Evolutionary conservation across 2,329 filamentous ascomycete species (phyloP).

Genomic region (Ascochyta clinopodiicola): DNA sequence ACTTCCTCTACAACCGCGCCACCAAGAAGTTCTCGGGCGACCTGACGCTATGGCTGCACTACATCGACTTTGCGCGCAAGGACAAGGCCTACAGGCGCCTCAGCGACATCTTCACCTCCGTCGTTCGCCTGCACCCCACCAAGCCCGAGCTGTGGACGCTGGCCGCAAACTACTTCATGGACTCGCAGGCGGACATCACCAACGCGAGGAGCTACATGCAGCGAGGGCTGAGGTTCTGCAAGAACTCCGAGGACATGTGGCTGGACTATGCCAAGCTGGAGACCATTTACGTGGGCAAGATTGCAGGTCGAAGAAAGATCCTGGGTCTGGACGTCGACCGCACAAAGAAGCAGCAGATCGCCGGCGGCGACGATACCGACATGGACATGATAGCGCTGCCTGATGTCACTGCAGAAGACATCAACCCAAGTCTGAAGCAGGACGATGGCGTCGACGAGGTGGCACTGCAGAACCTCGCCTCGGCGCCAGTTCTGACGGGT

Average conservation of each 20-base stretch:
- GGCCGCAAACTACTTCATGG: slow-evolving; percentile 78
- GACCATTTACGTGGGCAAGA: slow-evolving; percentile 87
- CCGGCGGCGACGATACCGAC: slow-evolving; percentile 51
- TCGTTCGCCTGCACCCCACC: slow-evolving; percentile 83
- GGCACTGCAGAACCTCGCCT: slow-evolving; percentile 68
- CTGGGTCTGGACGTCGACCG: slow-evolving; percentile 64
- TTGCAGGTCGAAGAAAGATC: slow-evolving; percentile 75
- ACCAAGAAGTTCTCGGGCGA: slow-evolving; percentile 85
- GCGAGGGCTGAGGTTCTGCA: slow-evolving; percentile 88
- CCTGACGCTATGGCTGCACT: slow-evolving; percentile 84
- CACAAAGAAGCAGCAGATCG: slow-evolving; percentile 52
- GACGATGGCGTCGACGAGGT: slow-evolving; percentile 58
- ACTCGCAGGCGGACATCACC: slow-evolving; percentile 84
- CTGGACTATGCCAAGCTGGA: slow-evolving; percentile 89
- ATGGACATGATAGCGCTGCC: slow-evolving; percentile 65
- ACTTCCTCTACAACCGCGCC: slow-evolving; percentile 86
- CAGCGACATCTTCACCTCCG: slow-evolving; percentile 66
- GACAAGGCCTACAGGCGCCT: slow-evolving; percentile 68
- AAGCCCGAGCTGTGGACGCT: slow-evolving; percentile 85
- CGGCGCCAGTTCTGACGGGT: slow-evolving; percentile 85
- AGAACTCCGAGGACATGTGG: slow-evolving; percentile 76
- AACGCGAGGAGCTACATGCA: slow-evolving; percentile 86
- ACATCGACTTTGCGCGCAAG: slow-evolving; percentile 79
- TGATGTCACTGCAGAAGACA: slow-evolving; percentile 66
- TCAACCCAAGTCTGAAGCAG: slow-evolving; percentile 61